Percentiles rank a stretch among this genome's conserved stretches.
phyloP scores from a whole-genome alignment of 2,329 filamentous ascomycete genomes.

The Verticillium nonalfalfae region DNA sequence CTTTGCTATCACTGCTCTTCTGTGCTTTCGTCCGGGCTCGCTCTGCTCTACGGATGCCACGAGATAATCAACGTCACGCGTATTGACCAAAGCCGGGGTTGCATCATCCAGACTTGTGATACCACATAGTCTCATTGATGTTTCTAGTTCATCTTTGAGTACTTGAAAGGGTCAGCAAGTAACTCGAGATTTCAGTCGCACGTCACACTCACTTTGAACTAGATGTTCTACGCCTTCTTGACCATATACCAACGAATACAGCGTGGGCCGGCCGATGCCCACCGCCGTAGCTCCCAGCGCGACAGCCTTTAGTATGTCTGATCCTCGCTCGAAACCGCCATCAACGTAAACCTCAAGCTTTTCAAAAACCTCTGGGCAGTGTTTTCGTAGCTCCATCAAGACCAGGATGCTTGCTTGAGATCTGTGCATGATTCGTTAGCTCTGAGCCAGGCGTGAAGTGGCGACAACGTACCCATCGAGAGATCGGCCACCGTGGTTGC shows the following conservation, averaged over 20 bases:
- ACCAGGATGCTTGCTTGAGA: not conserved
- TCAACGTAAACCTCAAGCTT: slow-evolving; percentile 58
- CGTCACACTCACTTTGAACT: slow-evolving; percentile 38
- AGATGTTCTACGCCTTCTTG: slow-evolving; percentile 48
- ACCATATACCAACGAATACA: slow-evolving; percentile 56
- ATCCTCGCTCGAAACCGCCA: slow-evolving; percentile 59
- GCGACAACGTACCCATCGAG: slow-evolving; percentile 36
- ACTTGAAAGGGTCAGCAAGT: slow-evolving; percentile 22
- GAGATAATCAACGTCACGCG: slow-evolving; percentile 21
- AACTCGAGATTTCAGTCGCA: slow-evolving; percentile 5
- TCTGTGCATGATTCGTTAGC: not conserved
- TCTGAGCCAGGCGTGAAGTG: slow-evolving; percentile 40
- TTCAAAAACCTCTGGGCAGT: slow-evolving; percentile 54
- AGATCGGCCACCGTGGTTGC: slow-evolving; percentile 62
- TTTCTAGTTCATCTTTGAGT: slow-evolving; percentile 55
- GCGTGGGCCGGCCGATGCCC: slow-evolving; percentile 54
- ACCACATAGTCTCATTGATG: slow-evolving; percentile 44
- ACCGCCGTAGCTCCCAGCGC: slow-evolving; percentile 59
- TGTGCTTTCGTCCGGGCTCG: not conserved
- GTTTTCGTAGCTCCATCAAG: slow-evolving; percentile 56
- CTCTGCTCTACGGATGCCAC: slow-evolving; percentile 10
- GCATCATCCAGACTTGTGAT: slow-evolving; percentile 20
- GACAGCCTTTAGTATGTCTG: slow-evolving; percentile 61
- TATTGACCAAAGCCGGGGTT: slow-evolving; percentile 20
- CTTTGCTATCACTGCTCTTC: not conserved